Evolutionary conservation across 306 rosid genomes (phyloP).

Genomic region (Vigna angularis): DNA sequence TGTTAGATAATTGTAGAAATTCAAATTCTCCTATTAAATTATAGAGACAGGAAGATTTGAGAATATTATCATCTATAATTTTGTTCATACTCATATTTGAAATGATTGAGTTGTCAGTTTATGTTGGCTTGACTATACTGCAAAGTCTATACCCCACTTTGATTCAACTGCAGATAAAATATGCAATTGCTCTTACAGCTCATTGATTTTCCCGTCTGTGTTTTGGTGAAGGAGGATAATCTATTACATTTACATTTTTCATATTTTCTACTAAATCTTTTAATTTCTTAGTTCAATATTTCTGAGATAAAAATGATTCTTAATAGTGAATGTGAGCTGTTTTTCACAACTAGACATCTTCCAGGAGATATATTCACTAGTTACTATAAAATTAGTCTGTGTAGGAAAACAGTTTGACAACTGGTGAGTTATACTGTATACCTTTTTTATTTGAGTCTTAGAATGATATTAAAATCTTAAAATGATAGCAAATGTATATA

Average conservation of each 20-base stretch:
- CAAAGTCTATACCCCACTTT: neutral
- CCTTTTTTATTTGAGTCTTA: neutral
- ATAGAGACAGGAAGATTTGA: neutral
- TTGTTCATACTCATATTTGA: too few species aligned
- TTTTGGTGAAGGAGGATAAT: neutral
- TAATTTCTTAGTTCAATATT: neutral
- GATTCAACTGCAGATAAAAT: neutral
- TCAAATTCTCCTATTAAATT: neutral
- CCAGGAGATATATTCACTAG: neutral
- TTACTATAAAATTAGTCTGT: neutral
- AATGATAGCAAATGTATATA: too few species aligned
- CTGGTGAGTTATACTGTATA: neutral
- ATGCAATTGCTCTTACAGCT: constrained; percentile 1
- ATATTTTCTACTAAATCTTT: neutral
- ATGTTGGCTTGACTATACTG: neutral
- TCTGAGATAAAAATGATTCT: neutral
- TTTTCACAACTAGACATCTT: neutral
- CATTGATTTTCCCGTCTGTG: neutral
- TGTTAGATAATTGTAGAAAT: neutral
- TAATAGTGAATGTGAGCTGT: constrained; percentile 7
- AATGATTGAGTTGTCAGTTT: too few species aligned
- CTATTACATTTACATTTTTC: neutral
- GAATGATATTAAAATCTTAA: neutral
- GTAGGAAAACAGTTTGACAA: neutral
- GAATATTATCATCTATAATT: constrained; percentile 1